These are phyloP conservation scores for Elaeagnus macrophylla DNA, from an alignment of 306 rosid genomes.

Conservation along the genomic window DNA sequence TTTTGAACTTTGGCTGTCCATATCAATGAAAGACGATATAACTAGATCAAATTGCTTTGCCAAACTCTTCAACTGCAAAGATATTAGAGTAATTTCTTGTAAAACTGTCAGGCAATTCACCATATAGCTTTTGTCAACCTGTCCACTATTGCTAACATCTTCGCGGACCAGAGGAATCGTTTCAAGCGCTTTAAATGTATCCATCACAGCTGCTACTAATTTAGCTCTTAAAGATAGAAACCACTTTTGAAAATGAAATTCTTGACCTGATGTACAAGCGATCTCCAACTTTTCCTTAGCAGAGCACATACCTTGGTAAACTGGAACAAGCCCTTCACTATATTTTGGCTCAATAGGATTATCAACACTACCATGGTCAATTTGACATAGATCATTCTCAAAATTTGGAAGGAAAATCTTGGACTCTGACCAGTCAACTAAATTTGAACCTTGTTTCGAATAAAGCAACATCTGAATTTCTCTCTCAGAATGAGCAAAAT, in stretches of 20 bases:
- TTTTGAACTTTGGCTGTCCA: constrained; percentile 36
- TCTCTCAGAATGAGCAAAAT: constrained; percentile 41
- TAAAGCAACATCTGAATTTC: constrained; percentile 24
- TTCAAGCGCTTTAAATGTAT: constrained; percentile 21
- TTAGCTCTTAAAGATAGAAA: constrained; percentile 48
- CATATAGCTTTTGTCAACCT: constrained; percentile 14
- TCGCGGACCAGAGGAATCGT: constrained; percentile 16
- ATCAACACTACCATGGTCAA: constrained; percentile 14
- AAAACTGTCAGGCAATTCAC: constrained; percentile 15
- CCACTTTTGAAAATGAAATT: constrained; percentile 57
- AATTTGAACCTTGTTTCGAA: constrained; percentile 25
- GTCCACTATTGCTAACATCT: background rate
- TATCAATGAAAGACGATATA: constrained; percentile 38
- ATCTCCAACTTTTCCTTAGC: constrained; percentile 40
- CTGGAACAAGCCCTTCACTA: constrained; percentile 29
- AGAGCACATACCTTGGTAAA: constrained; percentile 32
- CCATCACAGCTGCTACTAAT: constrained; percentile 29
- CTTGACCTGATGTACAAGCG: constrained; percentile 20
- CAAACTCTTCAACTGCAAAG: constrained; percentile 29
- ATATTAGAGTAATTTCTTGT: constrained; percentile 26
- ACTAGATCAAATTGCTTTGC: constrained; percentile 44
- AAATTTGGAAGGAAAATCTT: constrained; percentile 10
- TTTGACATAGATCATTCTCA: constrained; percentile 16
- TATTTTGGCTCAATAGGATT: constrained; percentile 10
- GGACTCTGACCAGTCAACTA: constrained; percentile 24